These are phyloP conservation scores for Camelina laxa DNA, from an alignment of 345 rosid genomes.

Conservation along the genomic window DNA sequence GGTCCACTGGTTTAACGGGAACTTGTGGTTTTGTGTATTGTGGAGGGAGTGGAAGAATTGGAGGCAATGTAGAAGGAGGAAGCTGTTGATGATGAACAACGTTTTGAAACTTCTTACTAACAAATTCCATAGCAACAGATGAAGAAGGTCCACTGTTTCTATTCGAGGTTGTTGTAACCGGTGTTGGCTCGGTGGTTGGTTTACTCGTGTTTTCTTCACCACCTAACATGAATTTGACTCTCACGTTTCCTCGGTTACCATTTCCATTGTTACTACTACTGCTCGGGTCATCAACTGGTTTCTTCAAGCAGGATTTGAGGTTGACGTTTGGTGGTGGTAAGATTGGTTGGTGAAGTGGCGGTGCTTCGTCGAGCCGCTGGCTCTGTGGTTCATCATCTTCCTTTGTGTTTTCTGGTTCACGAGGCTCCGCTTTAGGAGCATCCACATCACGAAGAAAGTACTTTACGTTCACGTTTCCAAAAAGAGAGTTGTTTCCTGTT, in stretches of 20 bases:
- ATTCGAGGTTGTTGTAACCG: slow-evolving; percentile 45
- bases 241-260: slow-evolving; percentile 52
- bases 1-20: slow-evolving; percentile 39
- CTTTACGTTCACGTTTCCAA: slow-evolving; percentile 75
- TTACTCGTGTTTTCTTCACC: slow-evolving; percentile 65
- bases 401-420: slow-evolving; percentile 48
- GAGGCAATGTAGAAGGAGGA: slow-evolving; percentile 53
- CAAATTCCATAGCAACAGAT: slow-evolving; percentile 77
- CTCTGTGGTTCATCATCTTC: slow-evolving; percentile 43
- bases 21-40: slow-evolving; percentile 52
- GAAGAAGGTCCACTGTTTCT: slow-evolving; percentile 57
- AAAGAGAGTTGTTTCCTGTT: slow-evolving; percentile 64
- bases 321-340: slow-evolving; percentile 53
- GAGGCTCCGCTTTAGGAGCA: slow-evolving; percentile 61
- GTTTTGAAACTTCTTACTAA: slow-evolving; percentile 90
- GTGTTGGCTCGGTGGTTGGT: slow-evolving; percentile 44
- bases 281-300: slow-evolving; percentile 46
- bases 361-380: slow-evolving; percentile 44
- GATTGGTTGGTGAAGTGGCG: slow-evolving; percentile 46
- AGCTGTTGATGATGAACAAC: slow-evolving; percentile 52
- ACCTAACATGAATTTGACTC: slow-evolving; percentile 94
- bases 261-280: slow-evolving; percentile 57
- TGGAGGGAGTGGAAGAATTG: slow-evolving; percentile 57
- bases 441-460: slow-evolving; percentile 73
- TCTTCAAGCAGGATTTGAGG: slow-evolving; percentile 90